Percentiles rank a stretch among this genome's conserved stretches.
These are phyloP conservation scores for Pestalotiopsis sp. DNA, from an alignment of 2,329 filamentous ascomycete genomes.

Conservation along the genomic window DNA sequence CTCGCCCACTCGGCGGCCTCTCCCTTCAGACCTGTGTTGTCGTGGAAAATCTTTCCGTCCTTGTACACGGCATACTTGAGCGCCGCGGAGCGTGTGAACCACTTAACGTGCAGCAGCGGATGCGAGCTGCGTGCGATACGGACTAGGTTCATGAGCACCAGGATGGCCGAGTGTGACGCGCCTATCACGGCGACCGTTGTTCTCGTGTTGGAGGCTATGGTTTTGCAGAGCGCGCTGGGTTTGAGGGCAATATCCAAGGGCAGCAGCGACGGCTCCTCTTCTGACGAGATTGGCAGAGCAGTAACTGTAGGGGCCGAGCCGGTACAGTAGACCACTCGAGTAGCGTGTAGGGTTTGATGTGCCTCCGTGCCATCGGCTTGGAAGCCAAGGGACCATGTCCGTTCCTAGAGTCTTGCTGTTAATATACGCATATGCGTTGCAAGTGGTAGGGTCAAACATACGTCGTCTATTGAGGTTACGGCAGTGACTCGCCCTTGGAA, in stretches of 20 bases:
- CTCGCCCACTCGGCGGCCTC: slow-evolving; percentile 59
- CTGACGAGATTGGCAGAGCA: neutral
- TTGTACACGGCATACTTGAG: slow-evolving; percentile 62
- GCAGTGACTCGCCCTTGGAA: neutral
- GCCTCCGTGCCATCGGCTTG: neutral
- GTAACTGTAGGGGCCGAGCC: neutral
- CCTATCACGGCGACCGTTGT: slow-evolving; percentile 56
- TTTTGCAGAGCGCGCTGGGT: slow-evolving; percentile 45
- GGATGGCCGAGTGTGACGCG: slow-evolving; percentile 63
- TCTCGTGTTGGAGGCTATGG: slow-evolving; percentile 33
- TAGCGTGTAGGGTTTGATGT: neutral
- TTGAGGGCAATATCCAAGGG: slow-evolving; percentile 57
- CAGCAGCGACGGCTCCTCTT: slow-evolving; percentile 25
- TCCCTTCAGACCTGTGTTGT: slow-evolving; percentile 67
- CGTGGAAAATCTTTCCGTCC: slow-evolving; percentile 63
- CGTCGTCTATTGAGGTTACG: neutral
- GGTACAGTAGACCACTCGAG: neutral
- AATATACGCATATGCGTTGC: neutral
- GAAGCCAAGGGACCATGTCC: neutral
- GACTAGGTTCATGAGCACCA: slow-evolving; percentile 62
- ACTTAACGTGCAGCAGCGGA: slow-evolving; percentile 13
- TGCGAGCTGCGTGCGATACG: slow-evolving; percentile 40
- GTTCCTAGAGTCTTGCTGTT: neutral
- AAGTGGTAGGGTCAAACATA: neutral
- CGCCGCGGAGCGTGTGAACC: slow-evolving; percentile 31